Conservation (phyloP, 768 basidiomycete species). For the Trametes meyenii region DNA sequence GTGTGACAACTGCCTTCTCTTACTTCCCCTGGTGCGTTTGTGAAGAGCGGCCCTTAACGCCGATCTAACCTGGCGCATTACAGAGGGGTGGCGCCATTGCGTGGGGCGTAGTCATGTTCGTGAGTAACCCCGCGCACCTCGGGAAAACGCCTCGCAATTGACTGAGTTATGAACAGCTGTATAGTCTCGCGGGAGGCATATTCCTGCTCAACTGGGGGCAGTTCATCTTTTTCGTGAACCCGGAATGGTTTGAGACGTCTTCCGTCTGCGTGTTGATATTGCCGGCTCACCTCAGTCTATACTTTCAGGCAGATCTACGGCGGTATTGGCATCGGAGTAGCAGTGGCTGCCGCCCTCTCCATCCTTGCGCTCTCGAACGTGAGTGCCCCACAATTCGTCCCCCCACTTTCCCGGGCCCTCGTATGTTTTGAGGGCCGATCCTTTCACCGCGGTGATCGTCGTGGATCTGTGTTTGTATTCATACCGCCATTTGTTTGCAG, state of each 20-base stretch:
- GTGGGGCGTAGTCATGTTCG: constrained; percentile 65
- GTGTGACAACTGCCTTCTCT: constrained; percentile 81
- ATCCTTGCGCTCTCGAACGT: constrained; percentile 68
- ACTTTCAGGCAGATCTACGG: constrained; percentile 65
- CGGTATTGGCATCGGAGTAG: constrained; percentile 61
- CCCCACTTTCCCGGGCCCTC: constrained; percentile 4
- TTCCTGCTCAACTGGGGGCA: constrained; percentile 63
- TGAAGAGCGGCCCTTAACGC: neutral
- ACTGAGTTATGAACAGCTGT: constrained; percentile 45
- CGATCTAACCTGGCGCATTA: constrained; percentile 17
- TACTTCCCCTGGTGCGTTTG: constrained; percentile 66
- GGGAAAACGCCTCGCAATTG: constrained; percentile 2
- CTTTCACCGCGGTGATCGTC: neutral
- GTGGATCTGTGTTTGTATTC: neutral
- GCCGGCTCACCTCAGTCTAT: neutral
- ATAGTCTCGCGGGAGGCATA: constrained; percentile 67
- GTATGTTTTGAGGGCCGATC: neutral
- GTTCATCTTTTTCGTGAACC: constrained; percentile 64
- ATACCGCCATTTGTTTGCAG: constrained; percentile 38
- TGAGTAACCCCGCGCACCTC: constrained; percentile 32
- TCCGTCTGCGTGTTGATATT: neutral
- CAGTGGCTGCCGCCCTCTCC: constrained; percentile 51
- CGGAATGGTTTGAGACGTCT: constrained; percentile 56
- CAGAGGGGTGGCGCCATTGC: constrained; percentile 75
- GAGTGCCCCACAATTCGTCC: constrained; percentile 33